Percentiles rank a stretch among this genome's conserved stretches.
Conservation (phyloP, 345 rosid species). For the Nephelium lappaceum region DNA sequence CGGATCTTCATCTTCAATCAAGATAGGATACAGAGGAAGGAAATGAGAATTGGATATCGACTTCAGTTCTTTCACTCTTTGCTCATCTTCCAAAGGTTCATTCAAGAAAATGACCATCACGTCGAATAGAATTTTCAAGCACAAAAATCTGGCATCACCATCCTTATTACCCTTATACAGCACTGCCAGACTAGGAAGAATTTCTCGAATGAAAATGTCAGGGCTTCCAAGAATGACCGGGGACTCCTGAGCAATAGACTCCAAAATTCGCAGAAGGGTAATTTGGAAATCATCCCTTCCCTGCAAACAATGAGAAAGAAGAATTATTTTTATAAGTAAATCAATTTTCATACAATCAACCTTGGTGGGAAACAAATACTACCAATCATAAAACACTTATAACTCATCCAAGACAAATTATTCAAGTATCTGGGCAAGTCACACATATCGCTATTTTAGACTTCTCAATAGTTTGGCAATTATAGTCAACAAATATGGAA, state of each 20-base stretch:
- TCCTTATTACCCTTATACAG: constrained; percentile 92
- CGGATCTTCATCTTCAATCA: constrained; percentile 97
- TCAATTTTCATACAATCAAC: not conserved
- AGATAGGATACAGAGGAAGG: constrained; percentile 90
- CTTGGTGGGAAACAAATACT: not conserved
- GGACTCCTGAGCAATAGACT: constrained; percentile 76
- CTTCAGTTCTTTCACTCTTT: constrained; percentile 58
- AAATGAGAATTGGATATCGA: constrained; percentile 78
- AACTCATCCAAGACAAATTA: constrained; percentile 1
- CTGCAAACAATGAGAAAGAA: constrained; percentile 41
- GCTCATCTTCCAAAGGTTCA: constrained; percentile 56
- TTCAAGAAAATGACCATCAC: constrained; percentile 72
- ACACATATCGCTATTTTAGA: not conserved
- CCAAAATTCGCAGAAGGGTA: constrained; percentile 82
- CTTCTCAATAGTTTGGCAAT: constrained; percentile 9
- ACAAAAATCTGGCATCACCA: constrained; percentile 89
- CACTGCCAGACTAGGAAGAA: constrained; percentile 79
- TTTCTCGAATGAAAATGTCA: constrained; percentile 54
- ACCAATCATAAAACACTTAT: constrained; percentile 3
- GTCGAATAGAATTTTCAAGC: constrained; percentile 88
- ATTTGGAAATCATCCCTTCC: constrained; percentile 96
- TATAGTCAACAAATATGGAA: not conserved
- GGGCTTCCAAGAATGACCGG: constrained; percentile 57
- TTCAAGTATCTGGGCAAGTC: not conserved
- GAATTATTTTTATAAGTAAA: constrained; percentile 7